Evolutionary conservation across 176 grass and related monocot genomes (phyloP).

Genomic region (Chloris gayana): DNA sequence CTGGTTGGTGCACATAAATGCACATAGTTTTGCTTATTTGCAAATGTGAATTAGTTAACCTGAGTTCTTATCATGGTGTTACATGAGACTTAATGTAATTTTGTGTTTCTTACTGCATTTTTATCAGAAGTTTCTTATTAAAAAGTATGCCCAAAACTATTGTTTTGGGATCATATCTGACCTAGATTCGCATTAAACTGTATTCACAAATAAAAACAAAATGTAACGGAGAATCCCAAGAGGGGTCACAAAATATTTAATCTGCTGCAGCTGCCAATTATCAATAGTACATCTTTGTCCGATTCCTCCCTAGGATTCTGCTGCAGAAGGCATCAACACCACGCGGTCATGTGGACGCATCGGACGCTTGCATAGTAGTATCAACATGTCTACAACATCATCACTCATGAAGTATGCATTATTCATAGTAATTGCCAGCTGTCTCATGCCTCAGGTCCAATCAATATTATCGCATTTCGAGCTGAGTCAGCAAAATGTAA

Average conservation of each 20-base stretch:
- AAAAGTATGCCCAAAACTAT: neutral
- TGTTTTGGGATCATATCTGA: neutral
- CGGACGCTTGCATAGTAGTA: conserved; percentile 26
- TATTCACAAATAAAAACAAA: neutral
- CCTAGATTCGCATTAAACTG: neutral
- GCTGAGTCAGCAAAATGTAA: neutral
- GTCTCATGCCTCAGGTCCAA: neutral
- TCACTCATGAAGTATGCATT: conserved; percentile 9
- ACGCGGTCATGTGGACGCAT: conserved; percentile 19
- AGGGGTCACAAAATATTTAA: conserved; percentile 28
- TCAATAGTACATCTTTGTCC: conserved; percentile 31
- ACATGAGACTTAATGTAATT: neutral
- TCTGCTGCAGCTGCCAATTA: neutral
- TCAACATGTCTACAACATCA: conserved; percentile 33
- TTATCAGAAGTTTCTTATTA: neutral
- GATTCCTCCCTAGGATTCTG: conserved; percentile 47
- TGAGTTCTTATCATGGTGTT: neutral
- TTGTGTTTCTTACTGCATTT: neutral
- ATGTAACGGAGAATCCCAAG: neutral
- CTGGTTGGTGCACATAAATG: neutral
- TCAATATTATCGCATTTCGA: neutral
- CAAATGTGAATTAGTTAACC: neutral
- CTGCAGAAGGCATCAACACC: conserved; percentile 31
- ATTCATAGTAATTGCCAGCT: neutral
- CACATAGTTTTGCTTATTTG: neutral